Base-by-base conservation (phyloP, 2,329 filamentous ascomycete species). In the Intubia oerlemansii region DNA sequence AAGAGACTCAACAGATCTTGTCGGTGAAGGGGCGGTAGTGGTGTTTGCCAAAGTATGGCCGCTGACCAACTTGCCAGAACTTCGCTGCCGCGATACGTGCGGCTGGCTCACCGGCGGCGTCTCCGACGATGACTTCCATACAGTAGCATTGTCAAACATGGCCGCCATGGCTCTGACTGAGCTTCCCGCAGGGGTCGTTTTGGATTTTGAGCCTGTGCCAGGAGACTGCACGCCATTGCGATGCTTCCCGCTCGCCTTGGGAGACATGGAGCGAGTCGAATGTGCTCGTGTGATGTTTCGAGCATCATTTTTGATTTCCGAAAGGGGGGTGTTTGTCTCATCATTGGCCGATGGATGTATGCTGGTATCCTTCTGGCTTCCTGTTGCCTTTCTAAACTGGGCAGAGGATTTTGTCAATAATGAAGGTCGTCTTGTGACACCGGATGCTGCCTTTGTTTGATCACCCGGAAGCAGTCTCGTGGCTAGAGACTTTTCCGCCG, bases 111-210 rank as follows among this genome's bases (percentile, higher is more conserved):
- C 7, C 4, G 26, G 10, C 10, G 28, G 4, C 19, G 19, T 7
- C 2, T 24, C 32, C 3, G 29, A n/a, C 6, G 26, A 17, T 1
- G 32, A 25, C 5, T 22, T 25, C 18, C 36, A 30, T 10, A 38
- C 39, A 5, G n/a, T n/a, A n/a, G 43, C 45, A 23, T 39, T 51
- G 35, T 66, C 57, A 40, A 64, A 64, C 40, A 54, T 50, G 20
- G 60, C 60, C 4, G 60, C 53, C 49, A 66, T 62, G 3, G 56
- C 57, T 37, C 46, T 58, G 10, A 63, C 59, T 4, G 35, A 28
- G 14, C 36, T 34, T n/a, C 13, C 19, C 2, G 10, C 12, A 4
- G 20, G 17, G 11, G 27, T 13, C 10, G 36, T 27, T 7, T 29
- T 34, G 19, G 19, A 40, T 4, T 36, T 30, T 1, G 44, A 9